Evolutionary conservation across 805 yeast species (phyloP), one percentile per base, ranked within the genome.

Genomic region (Yarrowia sp.): DNA sequence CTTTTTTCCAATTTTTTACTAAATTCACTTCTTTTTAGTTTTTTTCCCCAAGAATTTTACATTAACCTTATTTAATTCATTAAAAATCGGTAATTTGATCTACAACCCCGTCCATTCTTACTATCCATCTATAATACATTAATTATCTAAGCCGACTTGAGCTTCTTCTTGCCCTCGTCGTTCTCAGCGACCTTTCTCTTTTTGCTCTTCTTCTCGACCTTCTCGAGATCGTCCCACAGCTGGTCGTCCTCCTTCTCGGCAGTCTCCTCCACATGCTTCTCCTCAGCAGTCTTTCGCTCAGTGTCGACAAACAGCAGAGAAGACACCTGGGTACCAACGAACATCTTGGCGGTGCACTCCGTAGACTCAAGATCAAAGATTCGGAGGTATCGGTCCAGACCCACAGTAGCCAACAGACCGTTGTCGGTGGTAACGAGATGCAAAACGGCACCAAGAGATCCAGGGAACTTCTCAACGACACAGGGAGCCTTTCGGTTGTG

Each of bases 331-430:
- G 91, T 85, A 1, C 96, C 97, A 36, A 89, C 74, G 73, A 85
- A 94, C 5, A 91, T 89, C 75, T 92, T 92, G 8, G 87, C 92
- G 10, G 86, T 78, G 61, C 86, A 80, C 53, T 85, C 84, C 65
- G 96, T 82, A 0, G 87, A 78, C 1, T 79, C 79, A 5, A 87
- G 75, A 70, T 92, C 89, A 77, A 85, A 94, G 3, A 90, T 91
- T 70, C 97, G 84, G 36, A 91, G 82, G 74, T 92, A 94, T 74
- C 97, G 83, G 75, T 95, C 99, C 26, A 93, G 83, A 0, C 97
- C 97, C 53, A 97, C 98, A 19, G 91, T 82, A 2, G 87, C 87
- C 8, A 93, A 74, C 38, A 89, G 75, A 10, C 82, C 81, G 5
- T 80, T 11, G 70, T 50, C 61, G 35, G 61, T 65, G n/a, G 75